phyloP scores from a whole-genome alignment of 2,329 filamentous ascomycete species.

The Diaporthe humulicola region DNA sequence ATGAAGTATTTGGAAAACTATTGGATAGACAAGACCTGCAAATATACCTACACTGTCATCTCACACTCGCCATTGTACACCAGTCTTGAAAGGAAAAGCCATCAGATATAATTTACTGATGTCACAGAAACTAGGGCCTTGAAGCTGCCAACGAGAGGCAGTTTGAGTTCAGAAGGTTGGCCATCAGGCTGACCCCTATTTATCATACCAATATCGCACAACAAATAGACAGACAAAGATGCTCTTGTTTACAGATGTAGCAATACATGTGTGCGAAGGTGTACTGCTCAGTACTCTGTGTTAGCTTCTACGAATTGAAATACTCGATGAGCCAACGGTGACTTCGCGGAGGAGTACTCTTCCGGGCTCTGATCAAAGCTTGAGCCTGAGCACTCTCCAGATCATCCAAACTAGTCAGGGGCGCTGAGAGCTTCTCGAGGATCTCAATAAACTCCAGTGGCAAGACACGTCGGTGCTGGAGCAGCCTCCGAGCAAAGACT shows the following conservation, averaged over 20 bases:
- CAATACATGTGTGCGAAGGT: background rate
- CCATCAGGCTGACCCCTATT: too few species aligned
- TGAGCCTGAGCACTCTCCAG: background rate
- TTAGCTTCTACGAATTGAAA: background rate
- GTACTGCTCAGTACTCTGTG: background rate
- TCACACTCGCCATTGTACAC: too few species aligned
- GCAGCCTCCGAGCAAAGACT: background rate
- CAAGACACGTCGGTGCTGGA: background rate
- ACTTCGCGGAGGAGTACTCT: background rate
- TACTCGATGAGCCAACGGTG: background rate
- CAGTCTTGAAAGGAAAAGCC: too few species aligned
- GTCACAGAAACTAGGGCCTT: too few species aligned
- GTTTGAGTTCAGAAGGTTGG: too few species aligned
- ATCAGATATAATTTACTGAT: too few species aligned
- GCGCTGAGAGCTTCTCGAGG: background rate
- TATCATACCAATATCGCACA: background rate
- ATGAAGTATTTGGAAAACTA: too few species aligned
- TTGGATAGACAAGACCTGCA: too few species aligned
- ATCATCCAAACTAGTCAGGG: background rate
- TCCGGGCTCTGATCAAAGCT: background rate
- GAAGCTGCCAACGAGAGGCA: too few species aligned
- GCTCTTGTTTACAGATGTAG: background rate
- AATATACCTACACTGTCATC: too few species aligned
- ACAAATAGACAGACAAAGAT: background rate
- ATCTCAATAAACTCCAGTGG: background rate